phyloP scores from a whole-genome alignment of 495 filamentous ascomycete genomes.

The Neurospora sp. region DNA sequence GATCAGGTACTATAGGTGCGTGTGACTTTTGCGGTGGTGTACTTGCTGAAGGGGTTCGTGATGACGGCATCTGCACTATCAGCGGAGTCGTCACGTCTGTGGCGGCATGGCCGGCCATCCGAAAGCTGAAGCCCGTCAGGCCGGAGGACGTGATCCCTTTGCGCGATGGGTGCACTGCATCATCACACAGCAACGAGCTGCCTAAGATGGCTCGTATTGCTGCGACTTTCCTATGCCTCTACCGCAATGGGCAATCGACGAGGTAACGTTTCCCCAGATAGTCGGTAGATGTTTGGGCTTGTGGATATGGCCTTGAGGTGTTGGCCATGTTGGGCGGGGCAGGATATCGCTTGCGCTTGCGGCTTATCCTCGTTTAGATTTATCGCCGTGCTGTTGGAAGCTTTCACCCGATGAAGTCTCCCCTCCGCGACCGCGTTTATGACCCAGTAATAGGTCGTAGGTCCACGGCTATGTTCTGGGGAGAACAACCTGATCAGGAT shows the following conservation, averaged over 20 bases:
- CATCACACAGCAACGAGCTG: background rate
- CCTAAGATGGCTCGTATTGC: background rate
- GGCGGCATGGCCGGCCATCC: background rate
- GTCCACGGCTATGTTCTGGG: background rate
- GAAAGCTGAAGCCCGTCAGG: background rate
- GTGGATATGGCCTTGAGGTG: background rate
- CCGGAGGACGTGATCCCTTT: background rate
- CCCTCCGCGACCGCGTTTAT: background rate
- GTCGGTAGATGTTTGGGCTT: background rate
- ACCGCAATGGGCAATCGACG: background rate
- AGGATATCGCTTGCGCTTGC: background rate
- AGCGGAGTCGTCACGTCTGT: background rate
- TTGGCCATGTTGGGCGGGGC: background rate
- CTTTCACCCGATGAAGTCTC: background rate
- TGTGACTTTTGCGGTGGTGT: background rate
- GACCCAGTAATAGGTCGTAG: background rate
- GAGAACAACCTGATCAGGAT: background rate
- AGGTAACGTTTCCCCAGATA: background rate
- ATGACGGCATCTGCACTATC: background rate
- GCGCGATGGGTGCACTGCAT: background rate
- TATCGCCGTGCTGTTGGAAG: background rate
- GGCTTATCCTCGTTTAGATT: background rate
- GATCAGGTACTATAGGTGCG: background rate
- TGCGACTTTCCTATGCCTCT: background rate
- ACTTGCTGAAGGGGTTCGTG: background rate